phyloP scores from a whole-genome alignment of 345 rosid species.

The Heritiera littoralis region DNA sequence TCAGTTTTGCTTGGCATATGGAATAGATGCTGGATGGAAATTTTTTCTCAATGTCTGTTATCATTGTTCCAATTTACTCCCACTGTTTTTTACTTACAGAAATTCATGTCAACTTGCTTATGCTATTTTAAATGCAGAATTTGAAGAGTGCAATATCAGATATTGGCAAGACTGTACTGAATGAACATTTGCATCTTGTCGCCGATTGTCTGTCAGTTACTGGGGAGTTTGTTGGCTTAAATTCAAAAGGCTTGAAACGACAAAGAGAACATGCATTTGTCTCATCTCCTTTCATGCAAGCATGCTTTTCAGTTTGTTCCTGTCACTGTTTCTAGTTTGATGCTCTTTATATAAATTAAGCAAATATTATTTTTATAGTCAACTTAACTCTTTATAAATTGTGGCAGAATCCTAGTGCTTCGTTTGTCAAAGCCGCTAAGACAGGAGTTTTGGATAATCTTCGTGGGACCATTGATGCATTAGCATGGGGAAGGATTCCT shows the following conservation, averaged over 20 bases:
- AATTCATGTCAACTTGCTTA: not conserved
- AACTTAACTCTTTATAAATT: slow-evolving; percentile 11
- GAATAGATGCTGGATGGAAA: slow-evolving; percentile 74
- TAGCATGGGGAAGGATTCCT: slow-evolving; percentile 89
- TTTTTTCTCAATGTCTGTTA: slow-evolving; percentile 63
- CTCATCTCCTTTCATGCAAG: slow-evolving; percentile 79
- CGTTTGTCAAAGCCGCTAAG: slow-evolving; percentile 87
- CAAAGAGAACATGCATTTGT: slow-evolving; percentile 65
- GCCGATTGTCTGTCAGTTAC: slow-evolving; percentile 72
- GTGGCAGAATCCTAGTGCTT: slow-evolving; percentile 78
- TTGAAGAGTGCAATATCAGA: slow-evolving; percentile 79
- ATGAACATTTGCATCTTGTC: slow-evolving; percentile 64
- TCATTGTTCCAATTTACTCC: slow-evolving; percentile 14
- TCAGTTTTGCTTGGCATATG: slow-evolving; percentile 67
- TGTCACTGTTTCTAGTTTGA: not conserved
- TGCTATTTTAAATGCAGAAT: slow-evolving; percentile 42
- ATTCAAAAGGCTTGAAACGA: slow-evolving; percentile 63
- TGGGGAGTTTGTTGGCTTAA: slow-evolving; percentile 89
- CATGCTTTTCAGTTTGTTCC: slow-evolving; percentile 82
- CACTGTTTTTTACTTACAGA: not conserved
- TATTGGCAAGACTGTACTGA: slow-evolving; percentile 69
- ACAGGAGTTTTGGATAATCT: slow-evolving; percentile 62
- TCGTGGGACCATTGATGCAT: slow-evolving; percentile 75
- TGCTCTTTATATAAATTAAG: slow-evolving; percentile 2
- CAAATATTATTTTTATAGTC: not conserved